Conservation (phyloP, 1,284 basidiomycete genomes). For the Takashimella tepidaria region DNA sequence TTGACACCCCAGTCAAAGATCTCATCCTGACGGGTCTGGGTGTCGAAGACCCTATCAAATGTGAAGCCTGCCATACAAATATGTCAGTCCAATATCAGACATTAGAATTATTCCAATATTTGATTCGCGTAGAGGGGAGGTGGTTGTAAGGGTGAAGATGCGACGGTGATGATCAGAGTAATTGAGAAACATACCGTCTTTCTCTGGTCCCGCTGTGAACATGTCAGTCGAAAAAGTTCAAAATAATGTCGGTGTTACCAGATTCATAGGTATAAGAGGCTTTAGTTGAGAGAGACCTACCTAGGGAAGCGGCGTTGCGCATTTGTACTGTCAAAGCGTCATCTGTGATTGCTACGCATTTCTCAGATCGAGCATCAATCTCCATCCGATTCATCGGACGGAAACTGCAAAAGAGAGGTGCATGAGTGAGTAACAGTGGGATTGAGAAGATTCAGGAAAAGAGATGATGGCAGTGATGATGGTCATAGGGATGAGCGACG, state of each 20-base stretch:
- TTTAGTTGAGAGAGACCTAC: slow-evolving; percentile 53
- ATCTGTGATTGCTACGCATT: slow-evolving; percentile 76
- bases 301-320: slow-evolving; percentile 62
- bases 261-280: background rate
- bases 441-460: background rate
- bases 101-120: no score
- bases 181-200: slow-evolving; percentile 44
- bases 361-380: slow-evolving; percentile 80
- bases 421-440: background rate
- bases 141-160: no score
- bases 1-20: slow-evolving; percentile 99
- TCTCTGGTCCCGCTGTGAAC: slow-evolving; percentile 45
- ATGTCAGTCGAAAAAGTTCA: background rate
- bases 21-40: slow-evolving; percentile 84
- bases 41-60: slow-evolving; percentile 94
- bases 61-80: slow-evolving; percentile 64
- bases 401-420: slow-evolving; percentile 60
- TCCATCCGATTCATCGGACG: slow-evolving; percentile 93
- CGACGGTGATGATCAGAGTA: no score
- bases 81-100: background rate
- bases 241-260: background rate
- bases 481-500: background rate
- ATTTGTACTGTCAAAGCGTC: slow-evolving; percentile 75
- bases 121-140: no score
- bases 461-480: background rate